Evolutionary conservation across 1,284 basidiomycete genomes (phyloP).

Genomic region (Apiotrichum mycotoxinovorans): DNA sequence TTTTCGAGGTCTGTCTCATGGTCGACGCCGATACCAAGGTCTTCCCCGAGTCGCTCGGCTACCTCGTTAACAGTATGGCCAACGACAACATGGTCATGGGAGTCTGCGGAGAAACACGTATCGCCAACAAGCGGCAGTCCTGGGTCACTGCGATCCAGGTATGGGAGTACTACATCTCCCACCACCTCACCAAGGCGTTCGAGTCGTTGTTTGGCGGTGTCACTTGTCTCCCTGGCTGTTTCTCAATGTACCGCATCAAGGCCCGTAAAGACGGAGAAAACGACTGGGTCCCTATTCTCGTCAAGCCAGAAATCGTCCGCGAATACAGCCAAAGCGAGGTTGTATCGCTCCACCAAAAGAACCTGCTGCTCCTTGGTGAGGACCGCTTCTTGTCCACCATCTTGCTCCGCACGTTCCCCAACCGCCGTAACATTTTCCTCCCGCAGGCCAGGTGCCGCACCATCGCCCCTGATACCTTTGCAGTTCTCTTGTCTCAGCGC

Average conservation of each 20-base stretch:
- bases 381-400: slow-evolving; percentile 97
- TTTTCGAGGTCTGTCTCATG: slow-evolving; percentile 97
- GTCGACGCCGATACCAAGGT: slow-evolving; percentile 98
- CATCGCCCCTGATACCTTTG: slow-evolving; percentile 93
- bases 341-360: slow-evolving; percentile 95
- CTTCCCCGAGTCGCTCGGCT: slow-evolving; percentile 76
- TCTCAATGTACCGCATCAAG: slow-evolving; percentile 99
- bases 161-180: slow-evolving; percentile 98
- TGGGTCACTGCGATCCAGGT: slow-evolving; percentile 98
- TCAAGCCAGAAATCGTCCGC: slow-evolving; percentile 94
- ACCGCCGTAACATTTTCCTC: slow-evolving; percentile 98
- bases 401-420: slow-evolving; percentile 92
- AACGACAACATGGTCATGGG: slow-evolving; percentile 99
- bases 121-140: slow-evolving; percentile 94
- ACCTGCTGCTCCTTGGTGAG: slow-evolving; percentile 91
- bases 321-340: slow-evolving; percentile 95
- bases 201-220: slow-evolving; percentile 99
- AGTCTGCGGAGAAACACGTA: slow-evolving; percentile 95
- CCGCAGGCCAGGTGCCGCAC: slow-evolving; percentile 94
- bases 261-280: slow-evolving; percentile 80
- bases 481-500: slow-evolving; percentile 88
- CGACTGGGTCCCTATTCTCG: slow-evolving; percentile 96
- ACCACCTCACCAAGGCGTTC: slow-evolving; percentile 96
- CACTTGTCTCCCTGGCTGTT: slow-evolving; percentile 96
- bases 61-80: slow-evolving; percentile 95